These are phyloP conservation scores for Kalmanozyma brasiliensis DNA, from an alignment of 1,284 basidiomycete genomes.

Conservation along the genomic window DNA sequence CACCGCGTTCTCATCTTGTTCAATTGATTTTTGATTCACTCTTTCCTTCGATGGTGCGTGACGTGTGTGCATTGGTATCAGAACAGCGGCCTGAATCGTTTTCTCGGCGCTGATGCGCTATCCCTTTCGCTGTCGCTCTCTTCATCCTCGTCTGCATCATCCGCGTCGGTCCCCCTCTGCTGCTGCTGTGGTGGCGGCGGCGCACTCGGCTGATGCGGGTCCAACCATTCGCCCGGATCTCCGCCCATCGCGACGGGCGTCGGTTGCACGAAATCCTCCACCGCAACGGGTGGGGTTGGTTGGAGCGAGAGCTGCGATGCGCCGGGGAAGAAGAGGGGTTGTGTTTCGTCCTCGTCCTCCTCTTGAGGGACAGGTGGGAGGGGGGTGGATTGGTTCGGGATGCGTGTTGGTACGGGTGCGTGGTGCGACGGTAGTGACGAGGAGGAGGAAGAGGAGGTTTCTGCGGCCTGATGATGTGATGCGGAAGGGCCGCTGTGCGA, in stretches of 20 bases:
- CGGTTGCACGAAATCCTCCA: constrained; percentile 12
- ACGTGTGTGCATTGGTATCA: background rate
- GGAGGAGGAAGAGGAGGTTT: background rate
- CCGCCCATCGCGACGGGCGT: constrained; percentile 30
- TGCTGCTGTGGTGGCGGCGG: background rate
- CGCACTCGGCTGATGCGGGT: background rate
- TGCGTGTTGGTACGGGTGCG: background rate
- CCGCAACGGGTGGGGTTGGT: constrained; percentile 1
- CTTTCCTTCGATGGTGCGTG: too few species aligned
- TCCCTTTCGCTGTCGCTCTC: background rate
- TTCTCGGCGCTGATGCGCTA: constrained; percentile 5
- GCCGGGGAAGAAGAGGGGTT: constrained; percentile 42
- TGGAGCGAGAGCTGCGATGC: constrained; percentile 19
- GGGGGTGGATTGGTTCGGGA: constrained; percentile 12
- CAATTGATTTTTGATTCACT: too few species aligned
- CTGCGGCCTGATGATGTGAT: background rate
- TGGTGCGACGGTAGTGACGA: background rate
- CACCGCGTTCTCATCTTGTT: too few species aligned
- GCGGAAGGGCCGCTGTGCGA: too few species aligned
- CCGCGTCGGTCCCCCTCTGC: background rate
- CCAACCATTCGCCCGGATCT: constrained; percentile 27
- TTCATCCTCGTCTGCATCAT: background rate
- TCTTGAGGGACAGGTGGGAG: constrained; percentile 5
- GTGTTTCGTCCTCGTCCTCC: constrained; percentile 9
- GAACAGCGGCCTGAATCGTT: constrained; percentile 37